Conservation (phyloP, 2,329 filamentous ascomycete species). For the Emydomyces testavorans region DNA sequence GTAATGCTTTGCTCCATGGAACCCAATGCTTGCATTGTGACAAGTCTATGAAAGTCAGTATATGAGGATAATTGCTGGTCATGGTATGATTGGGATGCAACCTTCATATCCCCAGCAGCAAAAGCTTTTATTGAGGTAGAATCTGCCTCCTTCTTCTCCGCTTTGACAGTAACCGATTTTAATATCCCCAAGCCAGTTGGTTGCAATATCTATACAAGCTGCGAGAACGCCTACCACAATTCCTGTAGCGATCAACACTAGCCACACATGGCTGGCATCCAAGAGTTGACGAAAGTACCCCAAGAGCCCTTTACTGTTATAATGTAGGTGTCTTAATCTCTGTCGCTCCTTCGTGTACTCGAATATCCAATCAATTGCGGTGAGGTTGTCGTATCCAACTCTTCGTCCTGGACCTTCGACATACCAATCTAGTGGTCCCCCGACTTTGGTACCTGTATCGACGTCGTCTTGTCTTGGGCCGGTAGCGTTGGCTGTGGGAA, state of each 20-base stretch:
- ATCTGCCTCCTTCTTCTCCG: constrained; percentile 65
- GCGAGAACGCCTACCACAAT: constrained; percentile 73
- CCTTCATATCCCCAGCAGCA: constrained; percentile 85
- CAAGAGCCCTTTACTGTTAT: constrained; percentile 56
- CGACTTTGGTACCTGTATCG: constrained; percentile 30
- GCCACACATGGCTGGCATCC: constrained; percentile 85
- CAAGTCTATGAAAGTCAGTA: constrained; percentile 39
- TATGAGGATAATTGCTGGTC: constrained; percentile 13
- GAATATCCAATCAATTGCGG: constrained; percentile 98
- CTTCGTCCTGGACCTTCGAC: constrained; percentile 76
- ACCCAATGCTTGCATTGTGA: constrained; percentile 79
- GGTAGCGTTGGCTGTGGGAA: constrained; percentile 18
- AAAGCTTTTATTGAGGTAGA: constrained; percentile 83
- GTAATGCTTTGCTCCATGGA: constrained; percentile 67
- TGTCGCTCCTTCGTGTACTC: constrained; percentile 95
- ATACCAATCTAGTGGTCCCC: constrained; percentile 60
- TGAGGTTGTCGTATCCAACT: constrained; percentile 91
- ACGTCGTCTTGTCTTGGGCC: constrained; percentile 22
- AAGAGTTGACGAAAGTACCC: constrained; percentile 62
- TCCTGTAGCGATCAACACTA: constrained; percentile 75
- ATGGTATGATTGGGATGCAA: constrained; percentile 18
- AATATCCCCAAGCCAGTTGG: constrained; percentile 85
- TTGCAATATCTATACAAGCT: constrained; percentile 77
- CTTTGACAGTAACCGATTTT: constrained; percentile 81
- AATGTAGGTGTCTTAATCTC: constrained; percentile 63